phyloP scores from a whole-genome alignment of 2,329 filamentous ascomycete species.

The Fusarium denticulatum region DNA sequence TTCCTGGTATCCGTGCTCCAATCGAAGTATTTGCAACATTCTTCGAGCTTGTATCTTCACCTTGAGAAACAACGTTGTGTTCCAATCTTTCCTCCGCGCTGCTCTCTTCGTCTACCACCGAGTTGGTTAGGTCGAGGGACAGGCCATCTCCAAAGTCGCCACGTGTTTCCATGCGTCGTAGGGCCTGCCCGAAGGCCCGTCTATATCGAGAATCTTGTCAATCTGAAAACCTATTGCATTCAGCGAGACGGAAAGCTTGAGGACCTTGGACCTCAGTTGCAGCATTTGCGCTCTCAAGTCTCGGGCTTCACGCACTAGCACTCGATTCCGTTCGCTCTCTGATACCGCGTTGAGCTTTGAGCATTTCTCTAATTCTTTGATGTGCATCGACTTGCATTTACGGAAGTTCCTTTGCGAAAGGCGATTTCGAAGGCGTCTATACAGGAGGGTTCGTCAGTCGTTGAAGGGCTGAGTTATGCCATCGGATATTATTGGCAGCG shows the following conservation, averaged over 20 bases:
- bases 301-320: neutral
- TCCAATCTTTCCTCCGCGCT: neutral
- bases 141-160: neutral
- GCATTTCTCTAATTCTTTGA: neutral
- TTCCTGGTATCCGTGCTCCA: neutral
- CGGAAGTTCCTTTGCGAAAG: neutral
- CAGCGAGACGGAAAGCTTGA: neutral
- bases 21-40: neutral
- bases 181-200: rapidly evolving
- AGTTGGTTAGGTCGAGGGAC: neutral
- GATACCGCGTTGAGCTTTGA: neutral
- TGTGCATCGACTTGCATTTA: neutral
- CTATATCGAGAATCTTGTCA: neutral
- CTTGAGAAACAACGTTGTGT: neutral
- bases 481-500: neutral
- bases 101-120: neutral
- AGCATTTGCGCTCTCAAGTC: neutral
- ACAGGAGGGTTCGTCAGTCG: neutral
- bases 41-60: neutral
- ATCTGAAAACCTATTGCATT: neutral
- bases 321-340: neutral
- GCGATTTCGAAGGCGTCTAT: neutral
- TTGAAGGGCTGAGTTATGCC: no score
- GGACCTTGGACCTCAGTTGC: neutral
- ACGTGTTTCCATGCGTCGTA: neutral